Conservation (phyloP, 2,329 filamentous ascomycete genomes). For the Xylariaceae sp. region DNA sequence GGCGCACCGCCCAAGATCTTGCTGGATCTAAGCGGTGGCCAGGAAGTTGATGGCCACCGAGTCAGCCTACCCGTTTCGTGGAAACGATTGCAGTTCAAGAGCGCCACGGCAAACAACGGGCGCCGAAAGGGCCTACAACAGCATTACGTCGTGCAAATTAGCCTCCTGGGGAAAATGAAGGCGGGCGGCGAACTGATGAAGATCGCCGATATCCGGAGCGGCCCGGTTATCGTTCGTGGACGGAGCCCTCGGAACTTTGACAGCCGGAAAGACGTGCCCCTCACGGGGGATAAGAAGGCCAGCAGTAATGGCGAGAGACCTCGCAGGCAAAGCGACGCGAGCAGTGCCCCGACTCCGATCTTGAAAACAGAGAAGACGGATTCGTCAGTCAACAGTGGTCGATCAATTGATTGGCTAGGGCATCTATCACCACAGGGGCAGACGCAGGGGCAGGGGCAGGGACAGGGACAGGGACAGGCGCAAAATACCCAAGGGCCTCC, state of each 20-base stretch:
- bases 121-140: slow-evolving; percentile 90
- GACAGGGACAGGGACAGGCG: slow-evolving; percentile 8
- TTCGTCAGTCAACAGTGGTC: slow-evolving; percentile 24
- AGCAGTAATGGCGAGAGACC: slow-evolving; percentile 44
- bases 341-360: slow-evolving; percentile 25
- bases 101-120: slow-evolving; percentile 94
- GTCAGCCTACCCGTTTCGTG: slow-evolving; percentile 81
- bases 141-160: slow-evolving; percentile 86
- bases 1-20: slow-evolving; percentile 49
- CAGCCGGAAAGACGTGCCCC: slow-evolving; percentile 59
- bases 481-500: slow-evolving; percentile 37
- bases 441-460: no score
- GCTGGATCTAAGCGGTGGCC: slow-evolving; percentile 51
- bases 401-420: slow-evolving; percentile 42
- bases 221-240: slow-evolving; percentile 90
- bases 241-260: slow-evolving; percentile 93
- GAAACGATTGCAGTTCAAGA: slow-evolving; percentile 93
- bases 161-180: slow-evolving; percentile 70
- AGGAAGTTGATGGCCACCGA: slow-evolving; percentile 71
- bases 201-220: slow-evolving; percentile 81
- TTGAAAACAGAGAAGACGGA: slow-evolving; percentile 32
- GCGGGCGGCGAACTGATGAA: slow-evolving; percentile 58
- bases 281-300: slow-evolving; percentile 43
- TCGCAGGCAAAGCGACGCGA: slow-evolving; percentile 35
- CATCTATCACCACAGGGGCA: no score